Percentiles rank a stretch among this genome's conserved stretches.
These are phyloP conservation scores for Verticillium nonalfalfae DNA, from an alignment of 2,329 filamentous ascomycete genomes.

Conservation along the genomic window DNA sequence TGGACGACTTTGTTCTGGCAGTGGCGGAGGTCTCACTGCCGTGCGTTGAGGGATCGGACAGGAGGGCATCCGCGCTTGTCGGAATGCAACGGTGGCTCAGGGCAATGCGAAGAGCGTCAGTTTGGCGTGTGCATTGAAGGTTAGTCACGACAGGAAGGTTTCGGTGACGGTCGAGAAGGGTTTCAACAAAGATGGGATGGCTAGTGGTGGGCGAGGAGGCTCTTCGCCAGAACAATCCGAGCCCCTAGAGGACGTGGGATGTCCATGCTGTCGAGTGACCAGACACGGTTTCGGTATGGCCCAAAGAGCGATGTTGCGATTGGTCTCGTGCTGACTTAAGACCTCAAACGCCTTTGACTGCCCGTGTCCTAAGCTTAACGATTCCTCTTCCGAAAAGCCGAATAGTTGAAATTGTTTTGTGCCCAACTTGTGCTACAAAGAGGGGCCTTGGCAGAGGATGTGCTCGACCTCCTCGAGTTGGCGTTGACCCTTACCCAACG, in stretches of 20 bases:
- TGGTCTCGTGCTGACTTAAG: neutral
- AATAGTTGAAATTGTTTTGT: neutral
- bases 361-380: neutral
- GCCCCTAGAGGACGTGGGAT: neutral
- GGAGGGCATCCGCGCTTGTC: neutral
- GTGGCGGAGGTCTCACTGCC: neutral
- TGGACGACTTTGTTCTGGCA: neutral
- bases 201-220: neutral
- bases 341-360: neutral
- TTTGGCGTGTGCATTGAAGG: neutral
- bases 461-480: neutral
- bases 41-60: neutral
- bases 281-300: neutral
- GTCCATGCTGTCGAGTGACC: neutral
- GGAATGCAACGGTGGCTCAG: neutral
- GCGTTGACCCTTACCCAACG: neutral
- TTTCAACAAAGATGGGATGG: neutral
- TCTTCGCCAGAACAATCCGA: neutral
- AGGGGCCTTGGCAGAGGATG: neutral
- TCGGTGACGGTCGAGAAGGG: neutral
- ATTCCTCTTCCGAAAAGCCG: neutral
- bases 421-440: neutral
- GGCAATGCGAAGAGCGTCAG: neutral
- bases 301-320: neutral
- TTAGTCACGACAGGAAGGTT: neutral